Evolutionary conservation across 139 green algal species (phyloP).

Genomic region (Axilococcus clingmanii): DNA sequence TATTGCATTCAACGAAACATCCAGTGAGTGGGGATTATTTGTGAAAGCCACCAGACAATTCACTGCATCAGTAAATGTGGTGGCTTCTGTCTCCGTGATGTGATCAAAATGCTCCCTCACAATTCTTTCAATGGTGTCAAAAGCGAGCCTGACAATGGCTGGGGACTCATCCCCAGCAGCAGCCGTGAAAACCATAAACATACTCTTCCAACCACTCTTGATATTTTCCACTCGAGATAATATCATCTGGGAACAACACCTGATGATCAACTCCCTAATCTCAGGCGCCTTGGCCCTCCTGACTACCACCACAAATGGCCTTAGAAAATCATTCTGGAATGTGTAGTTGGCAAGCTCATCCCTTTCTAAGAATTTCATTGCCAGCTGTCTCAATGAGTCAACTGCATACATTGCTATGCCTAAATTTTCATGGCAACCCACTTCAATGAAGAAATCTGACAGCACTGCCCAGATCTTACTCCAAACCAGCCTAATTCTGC

Average conservation of each 20-base stretch:
- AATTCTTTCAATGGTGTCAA: constrained; percentile 96
- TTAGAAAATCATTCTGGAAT: constrained; percentile 98
- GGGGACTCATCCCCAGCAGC: constrained; percentile 70
- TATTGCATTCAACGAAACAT: constrained; percentile 93
- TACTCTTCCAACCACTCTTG: constrained; percentile 95
- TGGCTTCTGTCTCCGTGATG: constrained; percentile 97
- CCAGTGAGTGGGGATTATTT: constrained; percentile 89
- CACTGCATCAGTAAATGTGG: constrained; percentile 97
- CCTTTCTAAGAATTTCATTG: constrained; percentile 91
- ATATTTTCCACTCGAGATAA: constrained; percentile 84
- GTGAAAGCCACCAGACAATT: constrained; percentile 99
- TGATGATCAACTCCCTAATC: constrained; percentile 97
- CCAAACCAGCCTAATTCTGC: constrained; percentile 92
- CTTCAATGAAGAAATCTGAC: constrained; percentile 84
- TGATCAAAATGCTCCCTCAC: constrained; percentile 93
- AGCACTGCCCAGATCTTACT: constrained; percentile 88
- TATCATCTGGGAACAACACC: constrained; percentile 83
- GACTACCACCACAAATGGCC: constrained; percentile 97
- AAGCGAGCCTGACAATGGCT: constrained; percentile 76
- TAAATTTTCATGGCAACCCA: constrained; percentile 70
- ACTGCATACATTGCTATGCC: constrained; percentile 58
- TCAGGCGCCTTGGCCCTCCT: constrained; percentile 68
- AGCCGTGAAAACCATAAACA: constrained; percentile 99
- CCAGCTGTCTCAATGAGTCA: constrained; percentile 70
- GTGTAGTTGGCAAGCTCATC: constrained; percentile 98